Base-by-base conservation (phyloP, 257 asterid genomes). In the Solanum paucissectum region DNA sequence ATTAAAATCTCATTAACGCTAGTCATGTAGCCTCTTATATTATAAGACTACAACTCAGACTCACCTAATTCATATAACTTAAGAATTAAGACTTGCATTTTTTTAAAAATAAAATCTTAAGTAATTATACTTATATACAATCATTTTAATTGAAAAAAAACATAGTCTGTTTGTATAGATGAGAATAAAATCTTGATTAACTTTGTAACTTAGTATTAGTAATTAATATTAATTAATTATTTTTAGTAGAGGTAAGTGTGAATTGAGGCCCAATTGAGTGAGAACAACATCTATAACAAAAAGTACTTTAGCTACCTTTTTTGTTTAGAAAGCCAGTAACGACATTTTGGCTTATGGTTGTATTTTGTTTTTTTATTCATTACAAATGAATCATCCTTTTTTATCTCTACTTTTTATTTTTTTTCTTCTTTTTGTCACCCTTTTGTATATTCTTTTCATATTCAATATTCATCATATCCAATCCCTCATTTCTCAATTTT, bases 261-360 rank as follows among this genome's bases (percentile, higher is more conserved):
- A 23, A 2, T n/a, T 49, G 88, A 87, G 88, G 1, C 83, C 91
- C 87, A 4, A 12, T 44, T 36, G 69, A 66, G 72, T 73, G 85
- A 55, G 82, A 82, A 21, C 25, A 42, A 66, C 33, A 71, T 73
- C 20, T 46, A 36, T 12, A 68, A 37, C 11, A 66, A 64, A 64
- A 21, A 62, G 74, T 79, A 23, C 21, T 66, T 36, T 60, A 90
- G 90, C 89, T 83, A 62, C 89, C 84, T 87, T 90, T 74, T 88
- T 87, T 90, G 92, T 90, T 91, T 73, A 84, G 90, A 93, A 93
- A 92, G 93, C 89, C 83, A 64, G 92, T 91, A 91, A 93, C 94
- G 92, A 90, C 91, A 90, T 90, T 90, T 89, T 85, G 90, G 89
- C 93, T 89, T 90, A 92, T 93, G 92, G 92, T 85, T 85, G 60